Evolutionary conservation across 163 green algal species (phyloP).

Genomic region (Volvox carteri): DNA sequence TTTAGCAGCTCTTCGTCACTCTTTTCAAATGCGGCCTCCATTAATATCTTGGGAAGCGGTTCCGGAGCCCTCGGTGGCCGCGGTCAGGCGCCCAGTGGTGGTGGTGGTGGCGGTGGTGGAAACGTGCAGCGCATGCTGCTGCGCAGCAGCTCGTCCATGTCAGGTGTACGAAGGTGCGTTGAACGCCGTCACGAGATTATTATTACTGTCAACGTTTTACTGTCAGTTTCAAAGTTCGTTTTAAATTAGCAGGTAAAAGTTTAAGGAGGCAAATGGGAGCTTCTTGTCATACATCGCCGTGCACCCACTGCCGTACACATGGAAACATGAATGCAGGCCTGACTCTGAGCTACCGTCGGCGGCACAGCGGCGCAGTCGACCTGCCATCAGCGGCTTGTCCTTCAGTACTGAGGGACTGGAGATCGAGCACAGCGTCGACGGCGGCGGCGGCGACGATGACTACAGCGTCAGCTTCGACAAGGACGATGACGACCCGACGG

Average conservation of each 20-base stretch:
- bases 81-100: too few species aligned
- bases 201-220: too few species aligned
- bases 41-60: conserved; percentile 36
- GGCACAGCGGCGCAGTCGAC: background rate
- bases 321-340: conserved; percentile 3
- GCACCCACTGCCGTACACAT: too few species aligned
- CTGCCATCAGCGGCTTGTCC: conserved; percentile 10
- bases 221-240: too few species aligned
- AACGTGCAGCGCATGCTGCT: conserved; percentile 24
- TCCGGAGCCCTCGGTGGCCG: background rate
- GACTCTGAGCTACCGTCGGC: conserved; percentile 27
- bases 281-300: too few species aligned
- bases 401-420: background rate
- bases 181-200: too few species aligned
- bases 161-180: background rate
- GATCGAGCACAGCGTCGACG: conserved; percentile 17
- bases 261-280: too few species aligned
- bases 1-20: conserved; percentile 1
- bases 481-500: conserved; percentile 1
- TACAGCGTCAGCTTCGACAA: conserved; percentile 24
- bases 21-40: background rate
- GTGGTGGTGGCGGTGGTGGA: background rate
- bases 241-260: too few species aligned
- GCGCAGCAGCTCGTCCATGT: conserved; percentile 2
- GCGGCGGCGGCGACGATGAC: background rate